phyloP scores from a whole-genome alignment of 768 basidiomycete genomes.

The Podaxis sp. region DNA sequence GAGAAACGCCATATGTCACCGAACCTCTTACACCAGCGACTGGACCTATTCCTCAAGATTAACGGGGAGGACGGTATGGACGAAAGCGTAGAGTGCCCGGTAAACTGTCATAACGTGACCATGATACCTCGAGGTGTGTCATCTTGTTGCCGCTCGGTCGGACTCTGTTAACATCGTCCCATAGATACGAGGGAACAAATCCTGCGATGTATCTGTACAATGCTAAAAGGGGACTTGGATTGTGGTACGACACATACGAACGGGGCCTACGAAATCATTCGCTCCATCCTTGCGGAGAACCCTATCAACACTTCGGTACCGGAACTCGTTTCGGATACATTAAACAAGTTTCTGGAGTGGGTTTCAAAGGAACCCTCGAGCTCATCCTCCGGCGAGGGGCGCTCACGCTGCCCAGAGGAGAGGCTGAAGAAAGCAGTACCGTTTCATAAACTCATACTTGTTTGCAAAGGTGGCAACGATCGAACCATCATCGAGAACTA shows the following conservation, averaged over 20 bases:
- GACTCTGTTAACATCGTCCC: background rate
- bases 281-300: background rate
- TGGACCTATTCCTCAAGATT: background rate
- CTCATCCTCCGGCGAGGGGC: background rate
- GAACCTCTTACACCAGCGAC: background rate
- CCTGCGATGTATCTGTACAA: background rate
- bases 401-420: background rate
- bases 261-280: background rate
- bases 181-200: background rate
- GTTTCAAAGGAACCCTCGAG: background rate
- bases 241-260: background rate
- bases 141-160: background rate
- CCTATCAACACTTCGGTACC: background rate
- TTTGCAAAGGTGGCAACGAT: background rate
- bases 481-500: background rate
- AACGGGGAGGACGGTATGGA: background rate
- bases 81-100: background rate
- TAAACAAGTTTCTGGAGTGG: background rate
- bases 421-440: background rate
- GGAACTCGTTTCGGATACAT: background rate
- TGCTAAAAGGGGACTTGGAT: background rate
- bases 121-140: background rate
- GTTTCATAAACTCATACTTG: background rate
- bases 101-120: background rate
- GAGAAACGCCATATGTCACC: conserved; percentile 3